Conservation (phyloP, 805 yeast genomes). For the Saccharomycopsis fermentans region DNA sequence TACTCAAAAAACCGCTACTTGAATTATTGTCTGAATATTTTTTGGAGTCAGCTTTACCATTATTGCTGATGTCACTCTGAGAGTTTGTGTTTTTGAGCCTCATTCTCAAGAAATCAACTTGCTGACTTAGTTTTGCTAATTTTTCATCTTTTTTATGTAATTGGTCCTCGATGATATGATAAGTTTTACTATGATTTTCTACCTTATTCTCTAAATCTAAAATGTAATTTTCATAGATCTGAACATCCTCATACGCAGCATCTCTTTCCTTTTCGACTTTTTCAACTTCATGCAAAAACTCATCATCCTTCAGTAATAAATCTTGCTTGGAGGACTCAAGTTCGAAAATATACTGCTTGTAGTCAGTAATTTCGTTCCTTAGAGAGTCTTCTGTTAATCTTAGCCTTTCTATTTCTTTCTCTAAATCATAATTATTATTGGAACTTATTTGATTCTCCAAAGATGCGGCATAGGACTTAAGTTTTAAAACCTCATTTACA, state of each 20-base stretch:
- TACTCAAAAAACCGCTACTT: constrained; percentile 12
- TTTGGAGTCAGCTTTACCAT: neutral
- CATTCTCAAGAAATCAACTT: constrained; percentile 24
- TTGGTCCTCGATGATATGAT: constrained; percentile 21
- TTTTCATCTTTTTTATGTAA: constrained; percentile 20
- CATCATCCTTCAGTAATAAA: constrained; percentile 7
- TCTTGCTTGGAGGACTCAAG: constrained; percentile 13
- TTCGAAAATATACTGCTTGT: constrained; percentile 6
- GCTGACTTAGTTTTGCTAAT: constrained; percentile 23
- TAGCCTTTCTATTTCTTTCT: constrained; percentile 13
- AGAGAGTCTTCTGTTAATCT: constrained; percentile 5
- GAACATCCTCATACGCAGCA: constrained; percentile 14
- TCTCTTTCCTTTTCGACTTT: constrained; percentile 22
- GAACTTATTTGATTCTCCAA: constrained; percentile 15
- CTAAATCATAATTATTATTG: constrained; percentile 7
- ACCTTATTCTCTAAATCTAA: constrained; percentile 24
- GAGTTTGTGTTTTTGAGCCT: constrained; percentile 17
- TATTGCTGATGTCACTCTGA: constrained; percentile 1
- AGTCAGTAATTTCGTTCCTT: constrained; percentile 10
- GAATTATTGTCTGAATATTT: constrained; percentile 7
- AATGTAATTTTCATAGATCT: constrained; percentile 22
- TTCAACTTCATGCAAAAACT: constrained; percentile 25
- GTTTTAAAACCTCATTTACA: constrained; percentile 18
- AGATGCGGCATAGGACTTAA: constrained; percentile 10
- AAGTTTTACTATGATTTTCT: constrained; percentile 20